These are phyloP conservation scores for Aspergillus sp. DNA, from an alignment of 2,329 filamentous ascomycete species.

Conservation along the genomic window DNA sequence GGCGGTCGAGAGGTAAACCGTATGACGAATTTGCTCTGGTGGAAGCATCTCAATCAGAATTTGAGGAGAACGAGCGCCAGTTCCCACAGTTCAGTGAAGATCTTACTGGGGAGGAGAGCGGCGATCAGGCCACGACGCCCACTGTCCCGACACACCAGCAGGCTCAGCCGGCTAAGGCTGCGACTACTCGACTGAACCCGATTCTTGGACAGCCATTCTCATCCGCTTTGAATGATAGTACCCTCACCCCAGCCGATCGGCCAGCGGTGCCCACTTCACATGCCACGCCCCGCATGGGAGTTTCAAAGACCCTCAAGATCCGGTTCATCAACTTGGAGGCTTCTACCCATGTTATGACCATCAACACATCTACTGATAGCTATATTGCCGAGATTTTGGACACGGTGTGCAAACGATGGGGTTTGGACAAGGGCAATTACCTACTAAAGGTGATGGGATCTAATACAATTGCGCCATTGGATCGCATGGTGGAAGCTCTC, in stretches of 20 bases:
- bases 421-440: conserved; percentile 61
- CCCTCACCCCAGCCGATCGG: conserved; percentile 42
- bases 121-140: conserved; percentile 19
- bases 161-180: conserved; percentile 15
- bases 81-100: conserved; percentile 47
- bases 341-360: conserved; percentile 47
- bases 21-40: conserved; percentile 65
- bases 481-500: conserved; percentile 61
- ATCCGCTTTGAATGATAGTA: conserved; percentile 41
- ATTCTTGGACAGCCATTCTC: conserved; percentile 43
- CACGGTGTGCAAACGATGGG: conserved; percentile 57
- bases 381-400: conserved; percentile 66
- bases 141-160: conserved; percentile 15
- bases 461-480: conserved; percentile 58
- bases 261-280: conserved; percentile 40
- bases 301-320: conserved; percentile 54
- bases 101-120: conserved; percentile 24
- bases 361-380: conserved; percentile 59
- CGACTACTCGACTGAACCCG: conserved; percentile 30
- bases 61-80: conserved; percentile 54
- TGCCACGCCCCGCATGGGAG: conserved; percentile 52
- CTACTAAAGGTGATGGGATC: conserved; percentile 60
- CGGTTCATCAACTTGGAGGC: conserved; percentile 59
- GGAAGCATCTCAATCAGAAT: conserved; percentile 52
- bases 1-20: conserved; percentile 57